Percentiles rank a stretch among this genome's conserved stretches.
These are phyloP conservation scores for Loxodes magnus DNA, from an alignment of 73 alveolate species.

Conservation along the genomic window DNA sequence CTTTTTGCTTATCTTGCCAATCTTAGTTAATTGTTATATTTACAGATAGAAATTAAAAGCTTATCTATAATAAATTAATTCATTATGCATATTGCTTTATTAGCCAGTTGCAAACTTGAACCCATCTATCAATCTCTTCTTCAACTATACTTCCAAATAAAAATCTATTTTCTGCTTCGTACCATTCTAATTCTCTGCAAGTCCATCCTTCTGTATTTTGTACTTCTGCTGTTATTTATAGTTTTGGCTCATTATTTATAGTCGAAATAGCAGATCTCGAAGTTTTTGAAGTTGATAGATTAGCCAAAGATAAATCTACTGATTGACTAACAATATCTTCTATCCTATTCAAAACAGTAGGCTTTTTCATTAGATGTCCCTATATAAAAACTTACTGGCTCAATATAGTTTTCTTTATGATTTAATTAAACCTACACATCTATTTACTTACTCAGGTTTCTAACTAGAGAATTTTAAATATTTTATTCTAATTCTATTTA, in stretches of 20 bases:
- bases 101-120: conserved; percentile 19
- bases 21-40: too few relatives aligned
- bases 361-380: conserved; percentile 8
- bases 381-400: too few relatives aligned
- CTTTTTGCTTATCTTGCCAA: too few relatives aligned
- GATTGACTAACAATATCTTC: background rate
- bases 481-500: background rate
- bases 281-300: conserved; percentile 7
- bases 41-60: too few relatives aligned
- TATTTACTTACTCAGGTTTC: conserved; percentile 5
- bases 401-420: too few relatives aligned
- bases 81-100: background rate
- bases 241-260: conserved; percentile 26
- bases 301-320: conserved; percentile 7
- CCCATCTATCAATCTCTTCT: conserved; percentile 32
- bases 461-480: background rate
- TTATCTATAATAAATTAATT: too few relatives aligned
- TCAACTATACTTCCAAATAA: conserved; percentile 19
- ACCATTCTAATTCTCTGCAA: conserved; percentile 29
- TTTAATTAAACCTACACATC: too few relatives aligned
- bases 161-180: conserved; percentile 23
- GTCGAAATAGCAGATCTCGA: conserved; percentile 7
- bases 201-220: conserved; percentile 16
- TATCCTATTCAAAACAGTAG: too few relatives aligned
- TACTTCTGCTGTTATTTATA: conserved; percentile 3